Base-by-base conservation (phyloP, 2,329 filamentous ascomycete species). In the Nakataea oryzae region DNA sequence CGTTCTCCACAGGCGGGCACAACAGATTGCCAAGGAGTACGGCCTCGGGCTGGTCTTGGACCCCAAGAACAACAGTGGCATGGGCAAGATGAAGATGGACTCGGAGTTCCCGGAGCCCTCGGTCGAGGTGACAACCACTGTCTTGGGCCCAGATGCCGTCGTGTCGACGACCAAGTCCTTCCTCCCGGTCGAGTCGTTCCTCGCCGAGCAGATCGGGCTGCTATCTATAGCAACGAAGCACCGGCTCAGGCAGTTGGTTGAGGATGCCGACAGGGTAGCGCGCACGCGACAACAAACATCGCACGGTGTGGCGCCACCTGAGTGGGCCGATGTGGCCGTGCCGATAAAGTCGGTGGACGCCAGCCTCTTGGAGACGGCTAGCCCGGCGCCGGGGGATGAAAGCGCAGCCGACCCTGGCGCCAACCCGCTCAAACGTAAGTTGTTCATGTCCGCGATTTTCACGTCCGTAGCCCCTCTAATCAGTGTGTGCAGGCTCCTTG, bases 221-320 rank as follows among this genome's bases (percentile, higher is more conserved):
- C 73, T 97, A 63, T 95, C 91, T 7, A 82, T 97, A 62, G 90
- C 90, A 24, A 87, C 91, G 12, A 91, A 93, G 70, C 89, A 96
- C 67, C 84, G 91, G 30, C 68, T 97, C 50, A 82, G 90, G 61
- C 84, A 86, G 14, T 75, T 97, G 32, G 71, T 97, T 3, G 89
- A 93, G 69, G 92, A 96, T 68, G 86, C 91, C 13, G 84, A 86
- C 62, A 81, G 81, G 12, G 75, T 96, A 57, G 84, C 91, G 3
- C 81, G 81, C 63, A 89, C 85, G 63, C 85, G 93, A 61, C 88
- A 90, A 70, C 86, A 82, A 64, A 90, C 88, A 26, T 90, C 92
- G 2, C 89, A 96, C 72, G 93, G 93, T 1, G 78, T 87, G 34
- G 79, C 96, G 7, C 90, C 91, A 3, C 79, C 84, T 12, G 90